Percentiles rank a stretch among this genome's conserved stretches.
These are phyloP conservation scores for Cardamine occulta DNA, from an alignment of 345 rosid genomes.

Conservation along the genomic window DNA sequence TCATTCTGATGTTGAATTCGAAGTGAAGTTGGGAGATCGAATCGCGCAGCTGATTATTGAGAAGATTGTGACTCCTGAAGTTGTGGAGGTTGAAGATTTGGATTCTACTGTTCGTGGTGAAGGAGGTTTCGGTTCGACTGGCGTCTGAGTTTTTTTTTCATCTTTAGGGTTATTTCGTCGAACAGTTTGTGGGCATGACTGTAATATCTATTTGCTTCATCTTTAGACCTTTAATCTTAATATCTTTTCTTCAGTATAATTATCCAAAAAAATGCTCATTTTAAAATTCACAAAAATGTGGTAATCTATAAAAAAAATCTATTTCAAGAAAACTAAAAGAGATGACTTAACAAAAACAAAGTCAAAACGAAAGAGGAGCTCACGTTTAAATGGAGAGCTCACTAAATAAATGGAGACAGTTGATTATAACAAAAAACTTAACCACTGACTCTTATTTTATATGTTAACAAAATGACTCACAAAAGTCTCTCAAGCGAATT, in stretches of 20 bases:
- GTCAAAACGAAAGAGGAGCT: background rate
- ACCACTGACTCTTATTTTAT: conserved; percentile 14
- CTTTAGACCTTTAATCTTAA: background rate
- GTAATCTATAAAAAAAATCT: background rate
- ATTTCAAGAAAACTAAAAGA: background rate
- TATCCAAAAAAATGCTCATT: background rate
- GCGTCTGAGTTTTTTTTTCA: conserved; percentile 37
- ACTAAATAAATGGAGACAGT: conserved; percentile 19
- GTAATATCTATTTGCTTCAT: background rate
- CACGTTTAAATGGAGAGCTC: background rate
- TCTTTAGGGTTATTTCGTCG: conserved; percentile 29
- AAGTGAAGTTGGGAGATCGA: conserved; percentile 67
- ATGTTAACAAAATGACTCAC: conserved; percentile 19
- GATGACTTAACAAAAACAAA: background rate
- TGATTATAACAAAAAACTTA: conserved; percentile 27
- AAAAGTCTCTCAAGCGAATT: conserved; percentile 16
- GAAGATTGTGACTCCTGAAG: conserved; percentile 71
- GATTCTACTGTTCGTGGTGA: conserved; percentile 73
- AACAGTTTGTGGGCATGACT: conserved; percentile 22
- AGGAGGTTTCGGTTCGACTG: conserved; percentile 90
- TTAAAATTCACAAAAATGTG: background rate
- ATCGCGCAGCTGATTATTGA: conserved; percentile 75
- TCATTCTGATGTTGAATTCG: conserved; percentile 64
- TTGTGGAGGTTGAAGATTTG: conserved; percentile 69
- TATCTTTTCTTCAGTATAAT: background rate